Conservation (phyloP, 1,139 yeast genomes). For the Hyphopichia buzzinii region DNA sequence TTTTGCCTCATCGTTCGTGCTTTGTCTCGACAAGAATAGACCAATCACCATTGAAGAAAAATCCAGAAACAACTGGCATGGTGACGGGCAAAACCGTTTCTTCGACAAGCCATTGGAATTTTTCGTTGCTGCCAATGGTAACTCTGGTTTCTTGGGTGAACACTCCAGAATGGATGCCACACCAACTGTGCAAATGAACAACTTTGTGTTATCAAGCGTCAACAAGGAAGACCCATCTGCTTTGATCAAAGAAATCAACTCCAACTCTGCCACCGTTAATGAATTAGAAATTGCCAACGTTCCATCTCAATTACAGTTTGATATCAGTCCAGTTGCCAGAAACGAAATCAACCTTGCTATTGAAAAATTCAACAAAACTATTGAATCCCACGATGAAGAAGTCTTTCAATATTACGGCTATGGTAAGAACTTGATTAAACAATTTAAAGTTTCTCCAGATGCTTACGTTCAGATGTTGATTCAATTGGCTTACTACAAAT, state of each 20-base stretch:
- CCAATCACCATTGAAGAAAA: slow-evolving; percentile 86
- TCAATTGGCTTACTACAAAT: slow-evolving; percentile 76
- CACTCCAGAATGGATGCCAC: slow-evolving; percentile 99
- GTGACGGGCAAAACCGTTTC: slow-evolving; percentile 86
- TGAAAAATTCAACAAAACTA: slow-evolving; percentile 49
- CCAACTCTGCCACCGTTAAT: slow-evolving; percentile 18
- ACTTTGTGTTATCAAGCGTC: slow-evolving; percentile 63
- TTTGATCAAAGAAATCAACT: slow-evolving; percentile 26
- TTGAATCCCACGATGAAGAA: slow-evolving; percentile 56
- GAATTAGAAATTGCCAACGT: slow-evolving; percentile 15
- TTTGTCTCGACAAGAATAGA: slow-evolving; percentile 70
- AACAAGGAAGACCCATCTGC: slow-evolving; percentile 40
- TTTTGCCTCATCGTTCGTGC: slow-evolving; percentile 74
- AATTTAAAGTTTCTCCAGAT: slow-evolving; percentile 71
- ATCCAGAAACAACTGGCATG: slow-evolving; percentile 90
- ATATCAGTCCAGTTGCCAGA: slow-evolving; percentile 52
- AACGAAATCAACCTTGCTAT: slow-evolving; percentile 56
- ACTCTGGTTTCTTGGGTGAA: slow-evolving; percentile 92
- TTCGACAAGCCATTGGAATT: slow-evolving; percentile 92
- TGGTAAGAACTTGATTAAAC: slow-evolving; percentile 70
- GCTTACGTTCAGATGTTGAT: slow-evolving; percentile 74
- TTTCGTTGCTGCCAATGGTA: slow-evolving; percentile 77
- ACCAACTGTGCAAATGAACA: slow-evolving; percentile 87
- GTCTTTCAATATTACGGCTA: slow-evolving; percentile 71
- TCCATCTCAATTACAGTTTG: slow-evolving; percentile 36